phyloP scores from a whole-genome alignment of 2,329 filamentous ascomycete species.

The Trichoderma endophyticum region DNA sequence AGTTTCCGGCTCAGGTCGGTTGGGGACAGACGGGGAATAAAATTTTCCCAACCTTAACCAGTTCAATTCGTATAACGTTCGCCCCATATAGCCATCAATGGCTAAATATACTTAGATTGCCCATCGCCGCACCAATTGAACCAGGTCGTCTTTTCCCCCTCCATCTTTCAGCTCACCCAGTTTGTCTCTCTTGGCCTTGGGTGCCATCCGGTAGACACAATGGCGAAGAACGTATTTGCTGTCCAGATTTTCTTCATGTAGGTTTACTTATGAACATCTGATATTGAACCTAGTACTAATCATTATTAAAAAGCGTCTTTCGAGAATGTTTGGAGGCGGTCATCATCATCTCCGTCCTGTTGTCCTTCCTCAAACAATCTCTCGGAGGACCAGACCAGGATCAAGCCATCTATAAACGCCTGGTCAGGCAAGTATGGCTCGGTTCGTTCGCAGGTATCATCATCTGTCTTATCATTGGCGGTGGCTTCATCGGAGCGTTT shows the following conservation, averaged over 20 bases:
- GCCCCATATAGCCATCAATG: not conserved
- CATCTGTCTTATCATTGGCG: conserved; percentile 60
- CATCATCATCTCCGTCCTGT: conserved; percentile 75
- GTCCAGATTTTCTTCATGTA: conserved; percentile 77
- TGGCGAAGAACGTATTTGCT: conserved; percentile 65
- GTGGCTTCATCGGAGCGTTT: conserved; percentile 64
- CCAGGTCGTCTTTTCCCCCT: not conserved
- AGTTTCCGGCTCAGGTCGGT: not conserved
- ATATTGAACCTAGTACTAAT: not conserved
- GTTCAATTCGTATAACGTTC: not conserved
- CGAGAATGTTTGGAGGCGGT: conserved; percentile 73
- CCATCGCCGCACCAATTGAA: not conserved
- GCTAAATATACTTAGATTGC: conserved; percentile 12
- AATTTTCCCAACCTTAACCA: not conserved
- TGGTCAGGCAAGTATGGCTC: conserved; percentile 57
- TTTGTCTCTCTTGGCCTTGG: not conserved
- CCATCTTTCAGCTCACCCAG: not conserved
- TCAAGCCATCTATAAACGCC: conserved; percentile 21
- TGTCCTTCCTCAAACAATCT: conserved; percentile 76
- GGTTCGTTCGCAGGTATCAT: conserved; percentile 57
- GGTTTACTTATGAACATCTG: not conserved
- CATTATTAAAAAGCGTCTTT: conserved; percentile 50
- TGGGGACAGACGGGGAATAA: not conserved
- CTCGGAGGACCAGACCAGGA: conserved; percentile 60
- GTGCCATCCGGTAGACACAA: conserved; percentile 25